Evolutionary conservation across 306 rosid species (phyloP).

Genomic region (Pueraria montana): DNA sequence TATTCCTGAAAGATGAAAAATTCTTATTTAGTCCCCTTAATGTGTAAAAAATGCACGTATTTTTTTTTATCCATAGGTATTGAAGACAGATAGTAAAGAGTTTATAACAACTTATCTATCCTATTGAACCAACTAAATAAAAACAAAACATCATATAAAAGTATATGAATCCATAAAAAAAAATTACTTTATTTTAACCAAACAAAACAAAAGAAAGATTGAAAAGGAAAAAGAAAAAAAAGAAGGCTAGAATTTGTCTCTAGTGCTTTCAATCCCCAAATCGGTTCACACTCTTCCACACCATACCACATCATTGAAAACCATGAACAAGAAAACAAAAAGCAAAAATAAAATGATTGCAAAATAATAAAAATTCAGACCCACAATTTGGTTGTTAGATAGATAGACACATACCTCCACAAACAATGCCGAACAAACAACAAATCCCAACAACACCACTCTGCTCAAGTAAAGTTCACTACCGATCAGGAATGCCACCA

Average conservation of each 20-base stretch:
- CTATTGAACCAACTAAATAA: too few relatives aligned
- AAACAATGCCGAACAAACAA: not conserved
- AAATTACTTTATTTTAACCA: not conserved
- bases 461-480: not conserved
- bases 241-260: not conserved
- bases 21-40: too few relatives aligned
- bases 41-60: too few relatives aligned
- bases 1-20: too few relatives aligned
- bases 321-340: slow-evolving; percentile 4
- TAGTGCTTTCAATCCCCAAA: not conserved
- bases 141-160: too few relatives aligned
- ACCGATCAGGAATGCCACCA: not conserved
- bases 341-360: not conserved
- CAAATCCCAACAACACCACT: not conserved
- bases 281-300: not conserved
- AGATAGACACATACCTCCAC: not conserved
- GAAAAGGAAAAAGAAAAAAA: not conserved
- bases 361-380: slow-evolving; percentile 21
- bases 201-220: too few relatives aligned
- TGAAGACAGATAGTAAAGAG: too few relatives aligned
- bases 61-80: too few relatives aligned
- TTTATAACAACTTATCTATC: too few relatives aligned
- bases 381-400: not conserved
- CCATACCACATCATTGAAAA: not conserved
- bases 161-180: too few relatives aligned